Conservation (phyloP, 176 grass and related monocot genomes). For the Themeda triandra region DNA sequence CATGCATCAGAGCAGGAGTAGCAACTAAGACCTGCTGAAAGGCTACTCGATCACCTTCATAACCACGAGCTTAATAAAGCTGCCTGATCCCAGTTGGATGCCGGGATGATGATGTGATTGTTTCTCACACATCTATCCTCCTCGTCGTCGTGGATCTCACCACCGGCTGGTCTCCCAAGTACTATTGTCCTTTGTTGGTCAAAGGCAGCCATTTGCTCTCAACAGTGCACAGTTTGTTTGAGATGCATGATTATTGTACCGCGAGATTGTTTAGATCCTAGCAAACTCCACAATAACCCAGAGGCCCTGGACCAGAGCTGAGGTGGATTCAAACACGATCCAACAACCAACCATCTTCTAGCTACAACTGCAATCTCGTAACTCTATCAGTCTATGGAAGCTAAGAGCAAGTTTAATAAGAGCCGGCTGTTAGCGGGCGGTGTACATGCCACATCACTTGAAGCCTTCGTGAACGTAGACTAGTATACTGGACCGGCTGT, state of each 20-base stretch:
- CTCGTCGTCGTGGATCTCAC: background rate
- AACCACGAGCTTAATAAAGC: slow-evolving; percentile 7
- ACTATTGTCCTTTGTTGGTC: background rate
- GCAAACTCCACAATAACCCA: background rate
- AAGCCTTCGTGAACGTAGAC: no score
- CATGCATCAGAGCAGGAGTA: background rate
- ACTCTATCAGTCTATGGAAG: no score
- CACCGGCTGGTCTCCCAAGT: background rate
- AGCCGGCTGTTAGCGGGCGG: no score
- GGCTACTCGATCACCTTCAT: background rate
- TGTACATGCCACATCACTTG: no score
- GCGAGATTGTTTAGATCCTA: background rate
- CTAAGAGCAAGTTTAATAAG: no score
- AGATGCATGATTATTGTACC: background rate
- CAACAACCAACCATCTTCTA: no score
- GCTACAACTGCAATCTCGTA: no score
- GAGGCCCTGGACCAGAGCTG: no score
- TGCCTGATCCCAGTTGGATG: background rate
- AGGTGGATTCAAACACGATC: background rate
- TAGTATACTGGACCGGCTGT: no score
- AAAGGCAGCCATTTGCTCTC: background rate
- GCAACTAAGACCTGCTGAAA: background rate
- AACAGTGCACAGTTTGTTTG: background rate
- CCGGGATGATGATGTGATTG: background rate
- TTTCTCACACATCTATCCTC: background rate